A percentile compares a stretch with the other conserved stretches of the same genome.
Conservation (phyloP, 2,329 filamentous ascomycete species). For the Pseudocercospora fuligena region DNA sequence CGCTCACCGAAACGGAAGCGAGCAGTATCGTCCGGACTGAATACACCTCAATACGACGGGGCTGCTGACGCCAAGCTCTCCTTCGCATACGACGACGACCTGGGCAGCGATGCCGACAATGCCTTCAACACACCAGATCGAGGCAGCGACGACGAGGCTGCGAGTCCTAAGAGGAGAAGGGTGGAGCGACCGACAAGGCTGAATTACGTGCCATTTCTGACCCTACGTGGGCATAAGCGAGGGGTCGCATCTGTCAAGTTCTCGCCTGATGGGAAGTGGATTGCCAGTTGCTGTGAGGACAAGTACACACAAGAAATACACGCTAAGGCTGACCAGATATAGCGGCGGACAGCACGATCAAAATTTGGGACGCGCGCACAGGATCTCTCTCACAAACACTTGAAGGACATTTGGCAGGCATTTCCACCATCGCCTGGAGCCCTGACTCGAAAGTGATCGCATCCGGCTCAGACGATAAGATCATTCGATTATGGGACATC, state of each 20-base stretch:
- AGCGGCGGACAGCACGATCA: conserved; percentile 85
- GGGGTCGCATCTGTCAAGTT: conserved; percentile 86
- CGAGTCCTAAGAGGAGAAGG: conserved; percentile 30
- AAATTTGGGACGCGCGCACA: conserved; percentile 83
- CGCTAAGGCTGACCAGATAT: conserved; percentile 17
- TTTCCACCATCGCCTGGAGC: conserved; percentile 92
- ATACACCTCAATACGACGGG: conserved; percentile 27
- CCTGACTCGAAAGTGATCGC: conserved; percentile 87
- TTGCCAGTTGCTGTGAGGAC: conserved; percentile 75
- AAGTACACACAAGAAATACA: not conserved
- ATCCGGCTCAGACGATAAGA: conserved; percentile 93
- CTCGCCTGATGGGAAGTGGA: conserved; percentile 86
- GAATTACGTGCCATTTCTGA: conserved; percentile 71
- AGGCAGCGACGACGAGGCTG: conserved; percentile 32
- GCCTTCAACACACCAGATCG: conserved; percentile 33
- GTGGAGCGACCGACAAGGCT: conserved; percentile 59
- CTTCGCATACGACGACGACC: conserved; percentile 42
- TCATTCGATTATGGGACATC: conserved; percentile 88
- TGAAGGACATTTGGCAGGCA: conserved; percentile 89
- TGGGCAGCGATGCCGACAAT: conserved; percentile 32
- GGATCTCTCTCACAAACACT: conserved; percentile 85
- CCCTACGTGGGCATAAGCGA: conserved; percentile 76
- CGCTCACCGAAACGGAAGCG: conserved; percentile 39
- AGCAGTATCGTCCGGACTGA: conserved; percentile 19
- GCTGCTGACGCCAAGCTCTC: conserved; percentile 31